Percentiles rank a stretch among this genome's conserved stretches.
phyloP scores from a whole-genome alignment of 2,329 filamentous ascomycete genomes.

The Colletotrichum lindemuthianum region DNA sequence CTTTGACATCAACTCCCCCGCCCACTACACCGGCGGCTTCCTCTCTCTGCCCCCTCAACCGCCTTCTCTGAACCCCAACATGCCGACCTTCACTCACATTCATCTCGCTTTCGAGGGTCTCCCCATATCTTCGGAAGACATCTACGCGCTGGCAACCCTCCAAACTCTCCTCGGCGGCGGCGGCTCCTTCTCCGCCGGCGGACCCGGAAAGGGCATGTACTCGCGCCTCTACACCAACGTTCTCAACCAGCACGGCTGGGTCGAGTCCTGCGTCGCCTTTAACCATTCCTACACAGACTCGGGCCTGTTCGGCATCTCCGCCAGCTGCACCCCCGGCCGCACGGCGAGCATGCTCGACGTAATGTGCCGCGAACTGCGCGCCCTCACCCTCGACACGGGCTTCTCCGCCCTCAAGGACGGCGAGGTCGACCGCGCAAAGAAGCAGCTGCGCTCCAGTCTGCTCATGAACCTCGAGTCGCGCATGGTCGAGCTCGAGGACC shows the following conservation, averaged over 20 bases:
- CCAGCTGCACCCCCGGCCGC: conserved; percentile 82
- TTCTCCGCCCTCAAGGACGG: conserved; percentile 75
- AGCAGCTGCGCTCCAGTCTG: conserved; percentile 88
- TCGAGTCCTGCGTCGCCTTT: conserved; percentile 94
- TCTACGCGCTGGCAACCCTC: conserved; percentile 94
- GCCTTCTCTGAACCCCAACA: conserved; percentile 78
- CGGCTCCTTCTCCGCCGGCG: conserved; percentile 95
- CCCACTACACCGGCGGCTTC: conserved; percentile 94
- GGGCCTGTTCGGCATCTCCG: conserved; percentile 93
- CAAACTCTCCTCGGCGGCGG: conserved; percentile 96
- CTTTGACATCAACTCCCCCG: conserved; percentile 69
- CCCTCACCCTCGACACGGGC: conserved; percentile 79
- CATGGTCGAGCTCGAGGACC: conserved; percentile 97
- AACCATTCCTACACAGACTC: conserved; percentile 98
- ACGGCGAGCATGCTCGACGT: conserved; percentile 90
- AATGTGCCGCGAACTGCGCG: conserved; percentile 89
- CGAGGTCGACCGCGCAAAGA: conserved; percentile 94
- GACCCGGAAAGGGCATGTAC: conserved; percentile 99
- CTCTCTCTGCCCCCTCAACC: conserved; percentile 85
- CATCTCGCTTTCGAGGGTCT: conserved; percentile 96
- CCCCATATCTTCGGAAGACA: conserved; percentile 88
- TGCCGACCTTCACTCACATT: conserved; percentile 88
- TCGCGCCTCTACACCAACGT: conserved; percentile 97
- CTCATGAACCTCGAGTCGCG: conserved; percentile 98
- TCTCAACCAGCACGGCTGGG: conserved; percentile 96